These are phyloP conservation scores for Microthlaspi erraticum DNA, from an alignment of 345 rosid genomes.

Conservation along the genomic window DNA sequence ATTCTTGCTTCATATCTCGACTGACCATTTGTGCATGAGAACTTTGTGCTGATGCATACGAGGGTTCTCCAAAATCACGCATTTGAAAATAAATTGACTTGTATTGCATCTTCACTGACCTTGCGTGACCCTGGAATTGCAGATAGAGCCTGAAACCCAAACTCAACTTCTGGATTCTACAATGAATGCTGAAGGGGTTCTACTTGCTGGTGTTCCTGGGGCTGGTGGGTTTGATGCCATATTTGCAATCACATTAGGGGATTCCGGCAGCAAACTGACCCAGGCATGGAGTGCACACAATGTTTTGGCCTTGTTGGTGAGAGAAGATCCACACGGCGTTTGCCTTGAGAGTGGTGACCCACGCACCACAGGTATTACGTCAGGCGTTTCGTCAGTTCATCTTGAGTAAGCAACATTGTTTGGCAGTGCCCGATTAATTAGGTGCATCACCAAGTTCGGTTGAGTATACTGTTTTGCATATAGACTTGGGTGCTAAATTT, in stretches of 20 bases:
- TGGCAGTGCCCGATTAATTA: conserved; percentile 25
- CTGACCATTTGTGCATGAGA: conserved; percentile 12
- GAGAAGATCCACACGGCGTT: conserved; percentile 92
- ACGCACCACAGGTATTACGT: conserved; percentile 60
- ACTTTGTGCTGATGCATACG: conserved; percentile 23
- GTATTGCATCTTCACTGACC: conserved; percentile 25
- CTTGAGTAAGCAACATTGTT: conserved; percentile 52
- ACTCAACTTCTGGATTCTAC: conserved; percentile 80
- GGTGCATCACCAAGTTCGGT: conserved; percentile 38
- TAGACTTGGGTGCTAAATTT: conserved; percentile 46
- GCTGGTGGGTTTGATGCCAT: conserved; percentile 98
- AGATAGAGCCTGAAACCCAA: conserved; percentile 92
- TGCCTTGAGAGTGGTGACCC: conserved; percentile 83
- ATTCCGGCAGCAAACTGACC: conserved; percentile 58
- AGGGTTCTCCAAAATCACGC: background rate
- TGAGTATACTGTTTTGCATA: conserved; percentile 46
- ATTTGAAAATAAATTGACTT: background rate
- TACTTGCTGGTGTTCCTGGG: conserved; percentile 94
- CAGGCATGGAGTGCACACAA: conserved; percentile 73
- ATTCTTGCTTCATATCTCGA: conserved; percentile 23
- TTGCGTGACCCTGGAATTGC: conserved; percentile 47
- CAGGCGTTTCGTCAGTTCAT: conserved; percentile 61
- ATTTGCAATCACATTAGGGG: conserved; percentile 76
- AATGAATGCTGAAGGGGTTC: conserved; percentile 82
- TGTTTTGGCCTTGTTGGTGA: conserved; percentile 81